Conservation (phyloP, 2,329 filamentous ascomycete species). For the Ciborinia camelliae region DNA sequence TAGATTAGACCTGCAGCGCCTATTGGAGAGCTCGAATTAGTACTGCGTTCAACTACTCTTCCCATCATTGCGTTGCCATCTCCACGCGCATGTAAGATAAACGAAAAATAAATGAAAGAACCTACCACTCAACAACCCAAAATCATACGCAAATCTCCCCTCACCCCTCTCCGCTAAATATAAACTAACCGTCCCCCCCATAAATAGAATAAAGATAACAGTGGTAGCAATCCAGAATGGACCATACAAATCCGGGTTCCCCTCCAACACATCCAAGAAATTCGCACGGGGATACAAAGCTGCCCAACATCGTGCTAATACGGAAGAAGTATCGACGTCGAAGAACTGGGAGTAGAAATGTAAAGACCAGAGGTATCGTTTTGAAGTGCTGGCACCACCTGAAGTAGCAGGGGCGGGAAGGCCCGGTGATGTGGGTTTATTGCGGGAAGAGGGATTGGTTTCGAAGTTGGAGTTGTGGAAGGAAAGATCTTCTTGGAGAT, state of each 20-base stretch:
- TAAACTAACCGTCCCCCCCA: conserved; percentile 92
- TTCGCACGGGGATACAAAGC: conserved; percentile 89
- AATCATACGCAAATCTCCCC: conserved; percentile 84
- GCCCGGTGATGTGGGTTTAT: conserved; percentile 41
- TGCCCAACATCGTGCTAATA: conserved; percentile 80
- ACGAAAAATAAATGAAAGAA: background rate
- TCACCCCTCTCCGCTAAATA: conserved; percentile 70
- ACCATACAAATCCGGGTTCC: conserved; percentile 94
- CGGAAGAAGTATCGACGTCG: conserved; percentile 91
- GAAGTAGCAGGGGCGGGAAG: conserved; percentile 58
- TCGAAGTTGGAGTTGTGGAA: conserved; percentile 93
- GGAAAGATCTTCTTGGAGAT: conserved; percentile 97
- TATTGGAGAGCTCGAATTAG: conserved; percentile 34
- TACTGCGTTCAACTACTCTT: background rate
- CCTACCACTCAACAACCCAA: conserved; percentile 76
- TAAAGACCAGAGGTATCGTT: conserved; percentile 89
- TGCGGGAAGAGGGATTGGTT: conserved; percentile 48
- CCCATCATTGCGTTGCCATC: background rate
- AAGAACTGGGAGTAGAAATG: conserved; percentile 98
- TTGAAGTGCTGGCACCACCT: conserved; percentile 50
- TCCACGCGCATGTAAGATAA: background rate
- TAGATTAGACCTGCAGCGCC: conserved; percentile 89
- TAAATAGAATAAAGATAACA: conserved; percentile 89
- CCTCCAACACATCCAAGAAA: conserved; percentile 95
- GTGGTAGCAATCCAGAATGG: conserved; percentile 99